Conservation (phyloP, 2,329 filamentous ascomycete species). For the Hypoxylon sp. region DNA sequence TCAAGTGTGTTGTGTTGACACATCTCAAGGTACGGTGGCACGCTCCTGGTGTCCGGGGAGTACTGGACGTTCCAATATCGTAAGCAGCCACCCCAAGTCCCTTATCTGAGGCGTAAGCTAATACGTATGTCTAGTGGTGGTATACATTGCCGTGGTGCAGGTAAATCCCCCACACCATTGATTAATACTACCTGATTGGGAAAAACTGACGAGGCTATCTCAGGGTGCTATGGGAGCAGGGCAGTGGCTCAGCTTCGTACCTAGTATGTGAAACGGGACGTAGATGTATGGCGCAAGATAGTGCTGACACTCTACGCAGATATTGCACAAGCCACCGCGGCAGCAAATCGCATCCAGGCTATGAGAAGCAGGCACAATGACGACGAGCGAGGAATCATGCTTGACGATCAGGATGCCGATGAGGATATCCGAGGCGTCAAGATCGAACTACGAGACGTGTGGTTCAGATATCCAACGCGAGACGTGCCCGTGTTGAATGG, state of each 20-base stretch:
- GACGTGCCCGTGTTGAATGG: slow-evolving; percentile 64
- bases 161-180: slow-evolving; percentile 41
- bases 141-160: slow-evolving; percentile 72
- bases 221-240: slow-evolving; percentile 69
- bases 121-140: slow-evolving; percentile 52
- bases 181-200: background rate
- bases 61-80: slow-evolving; percentile 56
- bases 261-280: slow-evolving; percentile 49
- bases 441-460: slow-evolving; percentile 63
- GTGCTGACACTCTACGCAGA: slow-evolving; percentile 45
- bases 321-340: slow-evolving; percentile 64
- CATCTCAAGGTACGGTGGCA: slow-evolving; percentile 70
- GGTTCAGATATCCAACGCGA: slow-evolving; percentile 68
- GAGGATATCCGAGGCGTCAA: slow-evolving; percentile 58
- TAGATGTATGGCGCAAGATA: background rate
- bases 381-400: slow-evolving; percentile 29
- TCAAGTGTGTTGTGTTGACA: slow-evolving; percentile 51
- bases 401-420: slow-evolving; percentile 48
- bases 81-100: slow-evolving; percentile 34
- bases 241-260: slow-evolving; percentile 71
- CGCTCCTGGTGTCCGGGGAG: slow-evolving; percentile 63
- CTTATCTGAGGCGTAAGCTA: slow-evolving; percentile 11
- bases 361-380: slow-evolving; percentile 55
- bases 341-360: slow-evolving; percentile 64
- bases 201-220: slow-evolving; percentile 13